Conservation (phyloP, 768 basidiomycete genomes). For the Pholiota molesta region DNA sequence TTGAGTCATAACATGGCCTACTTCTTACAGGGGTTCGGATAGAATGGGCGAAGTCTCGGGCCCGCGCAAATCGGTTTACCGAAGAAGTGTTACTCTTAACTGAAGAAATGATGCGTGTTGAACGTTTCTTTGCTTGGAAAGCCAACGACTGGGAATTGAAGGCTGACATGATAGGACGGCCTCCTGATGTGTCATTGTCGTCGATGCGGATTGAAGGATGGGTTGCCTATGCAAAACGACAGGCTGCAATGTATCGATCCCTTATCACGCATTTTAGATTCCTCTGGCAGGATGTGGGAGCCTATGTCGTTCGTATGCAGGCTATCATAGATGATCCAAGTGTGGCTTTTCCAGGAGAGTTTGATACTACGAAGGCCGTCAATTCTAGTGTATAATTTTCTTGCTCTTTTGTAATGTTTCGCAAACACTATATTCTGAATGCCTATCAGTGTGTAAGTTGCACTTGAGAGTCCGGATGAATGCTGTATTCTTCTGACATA, state of each 20-base stretch:
- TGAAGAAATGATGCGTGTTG: neutral
- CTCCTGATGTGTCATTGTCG: neutral
- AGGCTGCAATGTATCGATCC: constrained; percentile 1
- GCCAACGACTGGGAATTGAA: neutral
- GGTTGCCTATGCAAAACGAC: constrained; percentile 10
- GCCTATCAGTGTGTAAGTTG: too few relatives aligned
- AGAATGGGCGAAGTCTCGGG: constrained; percentile 1
- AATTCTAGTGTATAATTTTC: too few relatives aligned
- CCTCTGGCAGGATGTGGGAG: constrained; percentile 3
- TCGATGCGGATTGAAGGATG: constrained; percentile 1
- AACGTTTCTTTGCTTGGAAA: neutral
- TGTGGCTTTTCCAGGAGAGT: neutral
- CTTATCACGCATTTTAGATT: neutral
- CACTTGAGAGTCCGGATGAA: too few relatives aligned
- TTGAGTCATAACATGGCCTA: too few relatives aligned
- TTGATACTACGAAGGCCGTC: neutral
- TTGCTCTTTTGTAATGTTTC: too few relatives aligned
- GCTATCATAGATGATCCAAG: neutral
- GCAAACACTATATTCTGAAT: too few relatives aligned
- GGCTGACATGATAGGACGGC: too few relatives aligned
- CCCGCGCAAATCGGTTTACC: neutral
- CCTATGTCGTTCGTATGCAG: constrained; percentile 6
- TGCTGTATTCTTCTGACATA: too few relatives aligned
- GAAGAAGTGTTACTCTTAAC: neutral
- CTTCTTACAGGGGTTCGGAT: neutral